These are phyloP conservation scores for Sinapis alba DNA, from an alignment of 441 rosid genomes.

Conservation along the genomic window DNA sequence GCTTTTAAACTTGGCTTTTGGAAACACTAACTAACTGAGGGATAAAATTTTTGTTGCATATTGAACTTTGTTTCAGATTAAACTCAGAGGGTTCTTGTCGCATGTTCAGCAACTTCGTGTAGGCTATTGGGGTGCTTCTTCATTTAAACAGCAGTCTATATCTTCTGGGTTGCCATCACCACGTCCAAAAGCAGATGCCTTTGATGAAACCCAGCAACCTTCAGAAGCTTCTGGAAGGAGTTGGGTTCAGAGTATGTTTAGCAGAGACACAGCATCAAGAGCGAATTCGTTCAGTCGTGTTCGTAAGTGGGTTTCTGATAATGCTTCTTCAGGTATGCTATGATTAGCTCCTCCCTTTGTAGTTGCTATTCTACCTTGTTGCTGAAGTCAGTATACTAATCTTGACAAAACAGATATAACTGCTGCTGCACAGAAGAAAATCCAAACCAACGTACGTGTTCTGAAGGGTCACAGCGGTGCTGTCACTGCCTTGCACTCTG, in stretches of 20 bases:
- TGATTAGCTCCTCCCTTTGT: slow-evolving; percentile 25
- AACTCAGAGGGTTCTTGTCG: slow-evolving; percentile 91
- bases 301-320: slow-evolving; percentile 84
- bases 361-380: slow-evolving; percentile 7
- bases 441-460: slow-evolving; percentile 87
- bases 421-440: slow-evolving; percentile 85
- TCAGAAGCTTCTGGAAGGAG: slow-evolving; percentile 98
- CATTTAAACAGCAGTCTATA: slow-evolving; percentile 61
- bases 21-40: slow-evolving; percentile 8
- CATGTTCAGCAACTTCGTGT: slow-evolving; percentile 94
- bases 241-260: slow-evolving; percentile 99
- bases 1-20: slow-evolving; percentile 17
- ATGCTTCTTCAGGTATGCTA: slow-evolving; percentile 63
- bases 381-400: slow-evolving; percentile 24
- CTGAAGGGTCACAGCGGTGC: slow-evolving; percentile 95
- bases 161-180: slow-evolving; percentile 87
- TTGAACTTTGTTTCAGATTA: slow-evolving; percentile 65
- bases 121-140: slow-evolving; percentile 93
- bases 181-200: slow-evolving; percentile 63
- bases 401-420: slow-evolving; percentile 66
- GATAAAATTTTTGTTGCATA: slow-evolving; percentile 10
- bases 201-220: slow-evolving; percentile 85
- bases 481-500: slow-evolving; percentile 95
- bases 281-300: slow-evolving; percentile 76
- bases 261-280: slow-evolving; percentile 85